phyloP scores from a whole-genome alignment of 2,329 filamentous ascomycete genomes.

The Talaromyces sp. region DNA sequence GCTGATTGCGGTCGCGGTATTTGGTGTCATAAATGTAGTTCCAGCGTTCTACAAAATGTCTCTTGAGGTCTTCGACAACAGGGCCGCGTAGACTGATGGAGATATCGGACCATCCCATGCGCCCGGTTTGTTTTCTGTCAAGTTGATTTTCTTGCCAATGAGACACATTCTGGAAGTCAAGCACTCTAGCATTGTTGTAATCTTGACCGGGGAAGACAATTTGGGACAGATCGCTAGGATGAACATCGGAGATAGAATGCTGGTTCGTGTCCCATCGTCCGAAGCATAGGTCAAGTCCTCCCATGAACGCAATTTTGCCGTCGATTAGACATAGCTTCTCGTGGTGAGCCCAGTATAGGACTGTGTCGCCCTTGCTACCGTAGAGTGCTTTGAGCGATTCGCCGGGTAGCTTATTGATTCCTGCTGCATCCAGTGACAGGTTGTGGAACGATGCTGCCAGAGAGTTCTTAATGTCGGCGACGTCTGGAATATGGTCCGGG shows the following conservation, averaged over 20 bases:
- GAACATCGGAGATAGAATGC: slow-evolving; percentile 80
- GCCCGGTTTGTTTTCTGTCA: slow-evolving; percentile 70
- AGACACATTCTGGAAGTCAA: slow-evolving; percentile 73
- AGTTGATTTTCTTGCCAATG: slow-evolving; percentile 86
- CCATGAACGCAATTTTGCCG: slow-evolving; percentile 80
- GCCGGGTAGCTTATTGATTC: slow-evolving; percentile 62
- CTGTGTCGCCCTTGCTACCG: slow-evolving; percentile 74
- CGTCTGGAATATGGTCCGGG: slow-evolving; percentile 79
- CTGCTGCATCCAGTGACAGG: slow-evolving; percentile 54
- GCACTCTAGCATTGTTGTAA: slow-evolving; percentile 83
- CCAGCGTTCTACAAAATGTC: slow-evolving; percentile 83
- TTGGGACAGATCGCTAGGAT: slow-evolving; percentile 70
- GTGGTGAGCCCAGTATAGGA: slow-evolving; percentile 90
- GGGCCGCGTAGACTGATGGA: slow-evolving; percentile 72
- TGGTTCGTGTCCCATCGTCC: slow-evolving; percentile 85
- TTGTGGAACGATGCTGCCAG: slow-evolving; percentile 56
- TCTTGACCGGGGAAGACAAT: slow-evolving; percentile 87
- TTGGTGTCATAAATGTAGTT: slow-evolving; percentile 87
- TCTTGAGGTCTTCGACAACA: slow-evolving; percentile 69
- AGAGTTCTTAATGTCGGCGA: slow-evolving; percentile 61
- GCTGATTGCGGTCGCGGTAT: slow-evolving; percentile 60
- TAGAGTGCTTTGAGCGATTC: slow-evolving; percentile 77
- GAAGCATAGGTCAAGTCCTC: slow-evolving; percentile 82
- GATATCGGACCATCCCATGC: slow-evolving; percentile 93
- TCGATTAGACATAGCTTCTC: slow-evolving; percentile 87